Base-by-base conservation (phyloP, 176 grass and related monocot genomes). In the Stipa capillata region DNA sequence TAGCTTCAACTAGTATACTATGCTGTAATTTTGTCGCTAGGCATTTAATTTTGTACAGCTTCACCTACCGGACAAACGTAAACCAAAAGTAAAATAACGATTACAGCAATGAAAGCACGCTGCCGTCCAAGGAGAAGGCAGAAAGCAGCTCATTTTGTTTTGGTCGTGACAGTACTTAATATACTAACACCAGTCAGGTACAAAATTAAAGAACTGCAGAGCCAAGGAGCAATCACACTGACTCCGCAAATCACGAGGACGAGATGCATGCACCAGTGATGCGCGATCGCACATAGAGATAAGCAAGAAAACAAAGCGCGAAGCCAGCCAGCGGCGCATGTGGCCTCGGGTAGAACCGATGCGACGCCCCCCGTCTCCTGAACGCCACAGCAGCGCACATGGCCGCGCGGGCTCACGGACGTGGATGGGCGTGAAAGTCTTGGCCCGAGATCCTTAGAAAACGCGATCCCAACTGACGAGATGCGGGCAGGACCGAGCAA, bases 131-230 rank as follows among this genome's bases (percentile, higher is more conserved):
- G 73, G 16, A 60, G 16, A 44, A n/a, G 24, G 16, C 37, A 0
- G 20, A 47, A 67, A 43, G 64, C 64, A 16, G 2, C 37, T 11
- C 12, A 0, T 13, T 16, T 3, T 58, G 47, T 39, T 25, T 20
- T 66, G 15, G 3, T 24, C 18, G 35, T n/a, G 55, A 28, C 21
- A 7, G 8, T 39, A 34, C 62, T 10, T 40, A 39, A 7, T 21
- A 24, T 65, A 24, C 35, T 23, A 35, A 6, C 0, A 16, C 31
- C 7, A 35, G 16, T 63, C 25, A 40, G 23, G 77, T 72, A 82
- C 78, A 76, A 81, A 82, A n/a, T n/a, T n/a, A n/a, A 87, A 87
- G 71, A 31, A 17, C 61, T 6, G 51, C 78, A 45, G 34, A 42
- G 68, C 70, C 61, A 52, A 81, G 7, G 60, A 39, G 31, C 49